Percentiles rank a stretch among this genome's conserved stretches.
These are phyloP conservation scores for Solanum paucissectum DNA, from an alignment of 257 asterid genomes.

Conservation along the genomic window DNA sequence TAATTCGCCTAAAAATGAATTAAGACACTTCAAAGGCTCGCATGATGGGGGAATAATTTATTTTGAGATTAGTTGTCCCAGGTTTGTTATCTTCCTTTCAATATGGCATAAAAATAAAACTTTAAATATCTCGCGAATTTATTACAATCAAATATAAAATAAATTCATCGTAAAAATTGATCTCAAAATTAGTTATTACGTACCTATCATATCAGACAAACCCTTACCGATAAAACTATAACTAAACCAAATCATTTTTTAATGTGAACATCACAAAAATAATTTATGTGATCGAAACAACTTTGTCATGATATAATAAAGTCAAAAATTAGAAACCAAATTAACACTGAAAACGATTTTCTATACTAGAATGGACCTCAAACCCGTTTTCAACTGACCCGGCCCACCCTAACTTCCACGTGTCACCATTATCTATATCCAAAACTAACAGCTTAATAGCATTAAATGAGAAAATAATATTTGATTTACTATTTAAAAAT, in stretches of 20 bases:
- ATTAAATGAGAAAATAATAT: background rate
- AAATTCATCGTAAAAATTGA: background rate
- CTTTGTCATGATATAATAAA: background rate
- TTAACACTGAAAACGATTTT: background rate
- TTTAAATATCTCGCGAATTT: rapidly evolving
- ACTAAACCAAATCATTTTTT: background rate
- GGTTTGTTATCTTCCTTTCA: background rate
- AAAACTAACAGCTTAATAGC: background rate
- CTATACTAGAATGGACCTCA: background rate
- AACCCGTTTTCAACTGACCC: background rate
- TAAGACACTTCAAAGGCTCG: background rate
- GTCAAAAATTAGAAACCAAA: background rate
- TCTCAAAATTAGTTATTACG: background rate
- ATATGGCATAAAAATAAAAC: background rate
- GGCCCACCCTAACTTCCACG: background rate
- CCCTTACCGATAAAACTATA: background rate
- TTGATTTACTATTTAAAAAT: background rate
- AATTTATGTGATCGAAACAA: background rate
- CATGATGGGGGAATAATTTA: background rate
- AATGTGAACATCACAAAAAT: background rate
- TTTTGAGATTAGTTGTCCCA: too few species aligned
- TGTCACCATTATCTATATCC: background rate
- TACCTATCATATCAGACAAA: background rate
- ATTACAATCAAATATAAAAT: background rate
- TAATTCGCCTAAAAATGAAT: background rate